These are phyloP conservation scores for Pythium inflatum DNA, from an alignment of 352 stramenopile species.

Conservation along the genomic window DNA sequence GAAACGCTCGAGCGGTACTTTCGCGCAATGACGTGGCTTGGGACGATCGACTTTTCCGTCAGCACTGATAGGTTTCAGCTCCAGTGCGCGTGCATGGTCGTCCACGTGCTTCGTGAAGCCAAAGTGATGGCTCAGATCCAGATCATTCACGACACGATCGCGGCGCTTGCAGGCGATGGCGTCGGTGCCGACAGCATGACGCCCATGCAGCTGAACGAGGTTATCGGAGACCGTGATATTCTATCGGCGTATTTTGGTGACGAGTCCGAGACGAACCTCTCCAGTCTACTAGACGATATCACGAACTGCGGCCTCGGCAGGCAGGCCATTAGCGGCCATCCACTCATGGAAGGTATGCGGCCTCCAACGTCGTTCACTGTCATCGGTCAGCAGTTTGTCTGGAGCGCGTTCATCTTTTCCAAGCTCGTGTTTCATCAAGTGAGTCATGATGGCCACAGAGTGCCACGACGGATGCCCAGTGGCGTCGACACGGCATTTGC, in stretches of 20 bases:
- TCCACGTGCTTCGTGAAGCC: conserved; percentile 28
- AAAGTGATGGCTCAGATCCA: not conserved
- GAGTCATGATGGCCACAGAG: conserved; percentile 12
- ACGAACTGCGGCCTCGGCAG: conserved; percentile 10
- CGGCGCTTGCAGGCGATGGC: conserved; percentile 22
- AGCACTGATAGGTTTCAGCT: conserved; percentile 35
- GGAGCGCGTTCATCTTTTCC: conserved; percentile 40
- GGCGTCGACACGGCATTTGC: conserved; percentile 33
- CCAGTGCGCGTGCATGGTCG: conserved; percentile 25
- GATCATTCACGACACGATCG: conserved; percentile 11
- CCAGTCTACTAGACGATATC: conserved; percentile 24
- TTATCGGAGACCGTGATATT: conserved; percentile 18
- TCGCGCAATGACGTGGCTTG: conserved; percentile 32
- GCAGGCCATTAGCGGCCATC: conserved; percentile 32
- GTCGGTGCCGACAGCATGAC: conserved; percentile 30
- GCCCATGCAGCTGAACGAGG: conserved; percentile 24
- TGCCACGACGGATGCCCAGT: conserved; percentile 28
- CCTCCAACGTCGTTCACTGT: conserved; percentile 28
- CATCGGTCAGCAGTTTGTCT: conserved; percentile 37
- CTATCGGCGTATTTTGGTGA: not conserved
- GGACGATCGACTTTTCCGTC: conserved; percentile 34
- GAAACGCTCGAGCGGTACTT: conserved; percentile 24
- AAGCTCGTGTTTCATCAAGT: conserved; percentile 37
- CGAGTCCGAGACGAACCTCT: conserved; percentile 1
- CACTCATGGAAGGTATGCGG: conserved; percentile 13